A percentile compares a stretch with the other conserved stretches of the same genome.
phyloP scores from a whole-genome alignment of 164 flowering plant species.

The Vitis rupestris region DNA sequence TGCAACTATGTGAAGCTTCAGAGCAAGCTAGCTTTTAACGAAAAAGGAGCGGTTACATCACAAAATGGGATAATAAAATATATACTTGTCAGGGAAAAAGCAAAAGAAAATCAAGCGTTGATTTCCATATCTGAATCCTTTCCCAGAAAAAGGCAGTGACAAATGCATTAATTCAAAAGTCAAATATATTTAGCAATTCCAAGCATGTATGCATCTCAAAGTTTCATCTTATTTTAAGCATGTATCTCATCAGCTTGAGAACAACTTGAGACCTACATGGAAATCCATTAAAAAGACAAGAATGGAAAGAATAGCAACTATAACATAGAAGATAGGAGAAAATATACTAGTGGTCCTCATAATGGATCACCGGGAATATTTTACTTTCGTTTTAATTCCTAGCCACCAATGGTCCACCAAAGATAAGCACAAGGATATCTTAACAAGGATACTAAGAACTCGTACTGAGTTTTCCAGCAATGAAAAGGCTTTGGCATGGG shows the following conservation, averaged over 20 bases:
- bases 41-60: neutral
- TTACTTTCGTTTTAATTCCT: too few relatives aligned
- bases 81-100: neutral
- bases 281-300: too few relatives aligned
- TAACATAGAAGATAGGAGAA: too few relatives aligned
- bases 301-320: too few relatives aligned
- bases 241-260: too few relatives aligned
- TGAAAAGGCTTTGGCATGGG: too few relatives aligned
- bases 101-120: neutral
- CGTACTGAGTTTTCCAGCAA: neutral
- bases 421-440: neutral
- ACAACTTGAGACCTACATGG: too few relatives aligned
- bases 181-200: neutral
- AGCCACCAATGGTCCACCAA: neutral
- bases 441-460: neutral
- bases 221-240: too few relatives aligned
- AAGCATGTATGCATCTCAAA: too few relatives aligned
- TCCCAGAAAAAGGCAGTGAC: too few relatives aligned
- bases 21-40: neutral
- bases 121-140: neutral
- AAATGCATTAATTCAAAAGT: neutral
- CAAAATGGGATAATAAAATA: neutral
- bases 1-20: constrained; percentile 3
- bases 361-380: too few relatives aligned
- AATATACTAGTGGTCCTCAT: too few relatives aligned